Evolutionary conservation across 192 early-diverging fungal species (phyloP).

Genomic region (Linnemannia schmuckeri): DNA sequence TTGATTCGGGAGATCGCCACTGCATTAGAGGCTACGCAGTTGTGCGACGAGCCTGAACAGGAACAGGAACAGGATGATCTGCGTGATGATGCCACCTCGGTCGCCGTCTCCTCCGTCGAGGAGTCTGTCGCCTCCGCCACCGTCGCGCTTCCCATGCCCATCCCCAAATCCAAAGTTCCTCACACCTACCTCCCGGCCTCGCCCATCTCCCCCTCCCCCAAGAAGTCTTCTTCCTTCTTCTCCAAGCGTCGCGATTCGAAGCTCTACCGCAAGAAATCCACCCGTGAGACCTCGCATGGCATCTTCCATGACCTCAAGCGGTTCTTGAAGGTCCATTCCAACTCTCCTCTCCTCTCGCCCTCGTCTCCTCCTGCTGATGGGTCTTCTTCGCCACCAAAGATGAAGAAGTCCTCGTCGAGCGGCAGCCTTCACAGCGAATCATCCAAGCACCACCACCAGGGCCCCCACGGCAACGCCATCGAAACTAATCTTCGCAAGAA

Average conservation of each 20-base stretch:
- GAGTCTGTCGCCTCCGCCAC: neutral
- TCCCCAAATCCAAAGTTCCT: slow-evolving; percentile 13
- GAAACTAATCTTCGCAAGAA: slow-evolving; percentile 55
- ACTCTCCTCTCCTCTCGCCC: slow-evolving; percentile 14
- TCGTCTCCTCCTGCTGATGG: neutral
- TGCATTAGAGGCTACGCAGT: neutral
- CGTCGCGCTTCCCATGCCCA: slow-evolving; percentile 4
- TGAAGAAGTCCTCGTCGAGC: slow-evolving; percentile 10
- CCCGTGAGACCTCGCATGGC: slow-evolving; percentile 32
- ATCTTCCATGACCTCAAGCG: slow-evolving; percentile 45
- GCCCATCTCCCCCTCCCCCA: neutral
- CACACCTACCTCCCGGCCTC: neutral
- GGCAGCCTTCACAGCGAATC: neutral
- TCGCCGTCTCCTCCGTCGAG: neutral
- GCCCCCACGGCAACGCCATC: slow-evolving; percentile 25
- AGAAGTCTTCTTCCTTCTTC: slow-evolving; percentile 15
- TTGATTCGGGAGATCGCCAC: neutral
- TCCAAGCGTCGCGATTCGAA: slow-evolving; percentile 20
- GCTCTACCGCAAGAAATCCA: slow-evolving; percentile 25
- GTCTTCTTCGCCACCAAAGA: neutral
- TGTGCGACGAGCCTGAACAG: neutral
- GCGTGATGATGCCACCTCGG: neutral
- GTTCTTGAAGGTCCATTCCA: slow-evolving; percentile 32
- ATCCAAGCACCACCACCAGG: neutral
- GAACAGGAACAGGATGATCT: neutral